These are phyloP conservation scores for Ziziphus jujuba DNA, from an alignment of 306 rosid species.

Conservation along the genomic window DNA sequence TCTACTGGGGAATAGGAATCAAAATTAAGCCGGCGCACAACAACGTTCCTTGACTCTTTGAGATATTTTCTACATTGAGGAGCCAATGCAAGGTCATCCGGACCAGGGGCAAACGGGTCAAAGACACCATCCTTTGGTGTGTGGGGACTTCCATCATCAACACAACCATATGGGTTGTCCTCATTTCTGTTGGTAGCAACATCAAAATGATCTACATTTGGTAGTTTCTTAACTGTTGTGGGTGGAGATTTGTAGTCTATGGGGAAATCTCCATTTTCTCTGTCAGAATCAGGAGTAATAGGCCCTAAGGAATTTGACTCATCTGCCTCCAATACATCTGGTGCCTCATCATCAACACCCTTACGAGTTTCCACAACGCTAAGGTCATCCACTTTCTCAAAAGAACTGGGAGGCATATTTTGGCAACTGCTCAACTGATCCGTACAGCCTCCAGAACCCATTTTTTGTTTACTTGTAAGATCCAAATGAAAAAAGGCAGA, in stretches of 20 bases:
- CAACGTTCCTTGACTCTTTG: slow-evolving; percentile 29
- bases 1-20: slow-evolving; percentile 24
- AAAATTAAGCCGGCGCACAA: slow-evolving; percentile 61
- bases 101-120: slow-evolving; percentile 74
- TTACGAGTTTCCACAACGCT: slow-evolving; percentile 12
- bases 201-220: slow-evolving; percentile 14
- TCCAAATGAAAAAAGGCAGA: neutral
- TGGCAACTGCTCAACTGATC: slow-evolving; percentile 15
- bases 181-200: slow-evolving; percentile 22
- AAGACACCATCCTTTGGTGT: slow-evolving; percentile 69
- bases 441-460: slow-evolving; percentile 46
- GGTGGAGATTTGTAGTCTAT: slow-evolving; percentile 40
- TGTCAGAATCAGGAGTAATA: slow-evolving; percentile 55
- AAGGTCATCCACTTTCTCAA: slow-evolving; percentile 17
- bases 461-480: neutral
- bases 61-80: slow-evolving; percentile 48
- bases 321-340: slow-evolving; percentile 4
- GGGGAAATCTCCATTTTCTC: slow-evolving; percentile 57
- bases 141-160: slow-evolving; percentile 42
- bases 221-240: slow-evolving; percentile 41
- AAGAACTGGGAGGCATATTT: slow-evolving; percentile 12
- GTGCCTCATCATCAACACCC: slow-evolving; percentile 27
- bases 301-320: slow-evolving; percentile 42
- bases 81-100: slow-evolving; percentile 44
- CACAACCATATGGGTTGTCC: slow-evolving; percentile 11